Percentiles rank a stretch among this genome's conserved stretches.
Evolutionary conservation across 2,329 filamentous ascomycete species (phyloP).

Genomic region (Penicillium polonicum): DNA sequence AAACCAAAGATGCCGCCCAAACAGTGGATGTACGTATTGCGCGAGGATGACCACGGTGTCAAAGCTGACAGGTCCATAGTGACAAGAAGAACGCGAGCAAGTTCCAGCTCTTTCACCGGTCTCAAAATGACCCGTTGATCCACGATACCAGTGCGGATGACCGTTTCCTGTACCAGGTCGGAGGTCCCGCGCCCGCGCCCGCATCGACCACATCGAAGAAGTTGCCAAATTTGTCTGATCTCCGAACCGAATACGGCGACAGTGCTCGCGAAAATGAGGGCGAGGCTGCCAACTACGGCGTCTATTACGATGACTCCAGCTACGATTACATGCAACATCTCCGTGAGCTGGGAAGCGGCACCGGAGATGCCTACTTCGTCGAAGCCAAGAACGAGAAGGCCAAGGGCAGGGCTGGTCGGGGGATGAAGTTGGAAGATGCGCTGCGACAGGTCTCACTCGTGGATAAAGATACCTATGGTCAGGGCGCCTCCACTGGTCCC

Average conservation of each 20-base stretch:
- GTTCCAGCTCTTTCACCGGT: constrained; percentile 91
- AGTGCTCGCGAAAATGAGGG: constrained; percentile 79
- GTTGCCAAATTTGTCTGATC: constrained; percentile 65
- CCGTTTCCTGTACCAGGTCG: constrained; percentile 79
- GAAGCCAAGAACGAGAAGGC: constrained; percentile 63
- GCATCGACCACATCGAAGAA: constrained; percentile 40
- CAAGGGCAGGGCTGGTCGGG: constrained; percentile 64
- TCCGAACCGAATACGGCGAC: constrained; percentile 71
- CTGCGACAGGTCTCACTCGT: constrained; percentile 59
- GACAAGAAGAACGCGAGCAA: constrained; percentile 92
- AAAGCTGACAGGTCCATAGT: constrained; percentile 44
- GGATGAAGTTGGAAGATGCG: constrained; percentile 83
- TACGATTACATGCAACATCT: constrained; percentile 99
- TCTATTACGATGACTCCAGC: constrained; percentile 91
- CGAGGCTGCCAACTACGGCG: constrained; percentile 88
- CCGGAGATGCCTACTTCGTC: constrained; percentile 76
- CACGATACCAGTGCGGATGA: constrained; percentile 85
- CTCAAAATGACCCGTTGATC: constrained; percentile 95
- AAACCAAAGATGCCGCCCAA: constrained; percentile 65
- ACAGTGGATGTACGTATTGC: constrained; percentile 66
- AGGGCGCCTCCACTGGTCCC: constrained; percentile 24
- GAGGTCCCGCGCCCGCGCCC: constrained; percentile 37
- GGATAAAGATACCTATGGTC: constrained; percentile 28
- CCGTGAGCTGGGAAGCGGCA: constrained; percentile 73
- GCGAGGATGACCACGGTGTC: background rate